phyloP scores from a whole-genome alignment of 495 filamentous ascomycete species.

The Evansstolkia leycettana region DNA sequence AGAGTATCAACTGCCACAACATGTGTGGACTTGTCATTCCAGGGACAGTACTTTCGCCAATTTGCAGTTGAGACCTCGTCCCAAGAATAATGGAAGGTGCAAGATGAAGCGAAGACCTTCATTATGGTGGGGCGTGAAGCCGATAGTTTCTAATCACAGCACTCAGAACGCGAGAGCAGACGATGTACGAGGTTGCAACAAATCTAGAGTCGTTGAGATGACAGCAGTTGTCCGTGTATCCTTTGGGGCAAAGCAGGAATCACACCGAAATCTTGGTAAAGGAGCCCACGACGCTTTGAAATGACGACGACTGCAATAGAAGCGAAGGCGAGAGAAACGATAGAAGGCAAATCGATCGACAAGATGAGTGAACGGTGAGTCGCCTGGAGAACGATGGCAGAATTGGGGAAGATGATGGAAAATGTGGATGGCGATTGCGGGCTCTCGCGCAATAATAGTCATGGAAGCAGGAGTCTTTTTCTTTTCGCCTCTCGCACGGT shows the following conservation, averaged over 20 bases:
- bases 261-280: too few species aligned
- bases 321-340: background rate
- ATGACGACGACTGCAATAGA: too few species aligned
- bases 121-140: slow-evolving; percentile 31
- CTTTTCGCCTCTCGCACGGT: slow-evolving; percentile 1
- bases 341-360: background rate
- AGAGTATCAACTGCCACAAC: slow-evolving; percentile 92
- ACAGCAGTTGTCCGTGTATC: too few species aligned
- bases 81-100: slow-evolving; percentile 95
- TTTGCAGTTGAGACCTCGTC: slow-evolving; percentile 97
- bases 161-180: background rate
- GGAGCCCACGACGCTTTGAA: too few species aligned
- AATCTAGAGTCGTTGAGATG: too few species aligned
- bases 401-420: slow-evolving; percentile 4
- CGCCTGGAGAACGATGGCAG: too few species aligned
- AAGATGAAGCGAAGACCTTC: slow-evolving; percentile 85
- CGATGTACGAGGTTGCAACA: too few species aligned
- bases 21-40: slow-evolving; percentile 92
- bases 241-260: too few species aligned
- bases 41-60: slow-evolving; percentile 97
- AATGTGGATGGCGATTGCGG: slow-evolving; percentile 9
- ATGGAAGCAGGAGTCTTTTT: background rate
- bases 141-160: background rate
- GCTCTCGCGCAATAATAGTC: background rate
- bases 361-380: background rate